Conservation (phyloP, 2,329 filamentous ascomycete species). For the Colletotrichum lupini region DNA sequence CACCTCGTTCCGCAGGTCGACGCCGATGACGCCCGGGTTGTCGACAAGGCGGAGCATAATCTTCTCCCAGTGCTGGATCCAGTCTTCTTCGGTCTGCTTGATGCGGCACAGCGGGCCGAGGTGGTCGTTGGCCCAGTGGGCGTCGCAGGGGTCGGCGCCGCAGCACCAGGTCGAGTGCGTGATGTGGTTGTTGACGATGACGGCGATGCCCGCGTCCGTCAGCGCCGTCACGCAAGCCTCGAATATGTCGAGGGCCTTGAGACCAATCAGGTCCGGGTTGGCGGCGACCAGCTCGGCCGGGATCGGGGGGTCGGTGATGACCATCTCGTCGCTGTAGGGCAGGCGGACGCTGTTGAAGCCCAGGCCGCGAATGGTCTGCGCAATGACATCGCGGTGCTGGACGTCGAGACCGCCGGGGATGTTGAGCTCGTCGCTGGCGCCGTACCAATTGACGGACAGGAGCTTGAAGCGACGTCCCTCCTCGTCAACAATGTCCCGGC, state of each 20-base stretch:
- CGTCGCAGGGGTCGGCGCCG: slow-evolving; percentile 74
- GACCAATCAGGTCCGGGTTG: slow-evolving; percentile 69
- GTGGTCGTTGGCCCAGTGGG: slow-evolving; percentile 74
- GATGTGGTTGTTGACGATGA: slow-evolving; percentile 78
- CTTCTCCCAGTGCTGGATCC: slow-evolving; percentile 74
- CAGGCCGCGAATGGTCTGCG: slow-evolving; percentile 66
- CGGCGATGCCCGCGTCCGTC: slow-evolving; percentile 71
- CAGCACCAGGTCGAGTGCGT: slow-evolving; percentile 77
- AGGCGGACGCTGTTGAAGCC: slow-evolving; percentile 79
- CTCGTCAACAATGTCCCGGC: slow-evolving; percentile 70
- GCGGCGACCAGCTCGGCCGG: slow-evolving; percentile 62
- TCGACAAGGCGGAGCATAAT: slow-evolving; percentile 69
- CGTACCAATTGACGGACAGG: slow-evolving; percentile 77
- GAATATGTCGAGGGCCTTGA: slow-evolving; percentile 69
- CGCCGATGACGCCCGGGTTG: slow-evolving; percentile 73
- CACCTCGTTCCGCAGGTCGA: slow-evolving; percentile 76
- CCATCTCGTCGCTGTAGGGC: slow-evolving; percentile 77
- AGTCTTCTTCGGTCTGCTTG: slow-evolving; percentile 71
- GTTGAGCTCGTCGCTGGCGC: slow-evolving; percentile 74
- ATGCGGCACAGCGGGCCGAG: slow-evolving; percentile 70
- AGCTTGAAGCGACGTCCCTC: slow-evolving; percentile 69
- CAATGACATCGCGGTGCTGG: slow-evolving; percentile 70
- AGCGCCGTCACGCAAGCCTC: slow-evolving; percentile 68
- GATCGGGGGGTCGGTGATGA: slow-evolving; percentile 68
- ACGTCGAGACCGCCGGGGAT: slow-evolving; percentile 73